phyloP scores from a whole-genome alignment of 176 grass and related monocot species.

The Areca catechu region DNA sequence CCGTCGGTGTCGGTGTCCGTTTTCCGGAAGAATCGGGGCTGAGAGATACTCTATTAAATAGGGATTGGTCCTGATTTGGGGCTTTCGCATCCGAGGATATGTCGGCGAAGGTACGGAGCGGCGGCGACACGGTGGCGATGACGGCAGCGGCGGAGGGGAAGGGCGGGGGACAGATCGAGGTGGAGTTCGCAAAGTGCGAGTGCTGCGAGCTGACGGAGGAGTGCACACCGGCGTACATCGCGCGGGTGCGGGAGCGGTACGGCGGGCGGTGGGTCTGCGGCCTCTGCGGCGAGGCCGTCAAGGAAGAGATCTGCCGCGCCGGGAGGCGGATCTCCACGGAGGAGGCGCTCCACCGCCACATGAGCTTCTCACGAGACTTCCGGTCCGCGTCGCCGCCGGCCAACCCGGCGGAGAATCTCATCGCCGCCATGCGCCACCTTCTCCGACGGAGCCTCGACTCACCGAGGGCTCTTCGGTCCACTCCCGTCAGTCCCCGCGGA shows the following conservation, averaged over 20 bases:
- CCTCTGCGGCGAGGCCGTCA: constrained; percentile 12
- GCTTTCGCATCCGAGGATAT: neutral
- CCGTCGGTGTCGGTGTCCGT: too few relatives aligned
- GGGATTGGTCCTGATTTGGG: neutral
- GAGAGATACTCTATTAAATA: too few relatives aligned
- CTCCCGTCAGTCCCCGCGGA: neutral
- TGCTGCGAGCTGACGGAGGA: constrained; percentile 19
- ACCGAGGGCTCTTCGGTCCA: neutral
- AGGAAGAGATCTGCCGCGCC: constrained; percentile 17
- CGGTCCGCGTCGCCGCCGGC: neutral
- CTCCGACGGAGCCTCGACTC: constrained; percentile 18
- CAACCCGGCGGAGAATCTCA: neutral
- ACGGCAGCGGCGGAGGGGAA: neutral
- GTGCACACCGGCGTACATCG: constrained; percentile 11
- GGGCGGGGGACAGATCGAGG: neutral
- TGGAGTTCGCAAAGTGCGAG: constrained; percentile 1
- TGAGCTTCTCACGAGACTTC: constrained; percentile 9
- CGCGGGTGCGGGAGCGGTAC: constrained; percentile 9
- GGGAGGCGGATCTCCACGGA: constrained; percentile 12
- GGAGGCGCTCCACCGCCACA: constrained; percentile 15
- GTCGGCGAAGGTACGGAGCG: neutral
- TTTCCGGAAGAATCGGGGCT: too few relatives aligned
- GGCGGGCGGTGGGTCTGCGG: constrained; percentile 12
- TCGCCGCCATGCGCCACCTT: constrained; percentile 13
- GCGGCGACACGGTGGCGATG: neutral